A percentile compares a stretch with the other conserved stretches of the same genome.
phyloP scores from a whole-genome alignment of 371 early-diverging fungal genomes.

The Mucor velutinosus region DNA sequence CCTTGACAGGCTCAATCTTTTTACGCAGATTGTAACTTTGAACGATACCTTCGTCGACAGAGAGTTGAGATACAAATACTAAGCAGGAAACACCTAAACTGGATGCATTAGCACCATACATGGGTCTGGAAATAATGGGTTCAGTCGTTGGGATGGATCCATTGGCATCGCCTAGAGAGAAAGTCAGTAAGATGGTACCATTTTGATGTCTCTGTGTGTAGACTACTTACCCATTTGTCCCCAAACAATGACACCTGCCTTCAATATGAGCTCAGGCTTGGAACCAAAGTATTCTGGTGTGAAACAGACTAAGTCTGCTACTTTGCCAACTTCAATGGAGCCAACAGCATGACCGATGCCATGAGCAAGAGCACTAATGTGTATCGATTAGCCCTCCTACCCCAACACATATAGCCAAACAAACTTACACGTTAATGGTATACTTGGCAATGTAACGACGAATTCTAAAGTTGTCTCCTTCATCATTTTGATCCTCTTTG shows the following conservation, averaged over 20 bases:
- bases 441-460: conserved; percentile 92
- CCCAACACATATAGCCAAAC: not conserved
- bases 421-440: conserved; percentile 83
- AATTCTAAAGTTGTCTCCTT: conserved; percentile 78
- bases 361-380: conserved; percentile 73
- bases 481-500: conserved; percentile 43
- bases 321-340: conserved; percentile 88
- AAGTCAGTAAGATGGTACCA: not conserved
- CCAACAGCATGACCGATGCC: conserved; percentile 91
- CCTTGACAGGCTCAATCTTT: conserved; percentile 70
- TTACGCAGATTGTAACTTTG: conserved; percentile 69
- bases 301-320: conserved; percentile 90
- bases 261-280: conserved; percentile 84
- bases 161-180: conserved; percentile 72
- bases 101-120: conserved; percentile 78
- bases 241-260: conserved; percentile 84
- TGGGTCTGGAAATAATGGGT: conserved; percentile 81
- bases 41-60: conserved; percentile 59
- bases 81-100: conserved; percentile 60
- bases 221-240: conserved; percentile 66
- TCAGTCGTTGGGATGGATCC: conserved; percentile 85
- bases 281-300: conserved; percentile 85
- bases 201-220: not conserved
- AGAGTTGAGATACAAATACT: conserved; percentile 81
- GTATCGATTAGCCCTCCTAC: not conserved